Evolutionary conservation across 1,284 basidiomycete species (phyloP), one percentile per base, ranked within the genome.

Genomic region (Apiotrichum siamense): DNA sequence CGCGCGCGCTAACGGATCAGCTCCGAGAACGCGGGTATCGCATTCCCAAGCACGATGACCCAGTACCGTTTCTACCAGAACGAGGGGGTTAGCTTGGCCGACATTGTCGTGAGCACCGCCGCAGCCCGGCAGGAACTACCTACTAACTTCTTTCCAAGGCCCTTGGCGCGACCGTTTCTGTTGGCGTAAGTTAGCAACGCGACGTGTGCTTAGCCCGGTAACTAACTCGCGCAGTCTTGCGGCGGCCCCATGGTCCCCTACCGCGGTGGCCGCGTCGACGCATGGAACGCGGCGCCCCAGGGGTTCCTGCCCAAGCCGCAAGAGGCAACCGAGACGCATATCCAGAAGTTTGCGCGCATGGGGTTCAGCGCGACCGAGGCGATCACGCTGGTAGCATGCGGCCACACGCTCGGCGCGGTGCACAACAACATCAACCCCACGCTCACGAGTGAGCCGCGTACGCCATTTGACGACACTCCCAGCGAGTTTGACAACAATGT

Each of bases 361-460:
- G 58, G 58, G 17, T 57, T 60, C 32, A 18, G 47, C 1, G 29
- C 36, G 38, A 39, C 23, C 4, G 58, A 59, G 31, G 50, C 49
- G 49, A 54, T 59, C 39, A 18, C 49, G 4, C 44, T 51, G 21
- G 49, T 57, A 4, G 55, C 55, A 7, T 60, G 58, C 26, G 55
- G 58, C 1, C 58, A 60, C 38, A 57, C 52, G 10, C 44, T 60
- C 7, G 58, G 58, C 13, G 58, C 55, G 6, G 55, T 60, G 6
- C 55, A 60, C 38, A 38, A 36, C 17, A 24, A 31, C n/a, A 25
- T 44, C 48, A 54, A 54, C 46, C 49, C 51, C 0, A 26, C 40
- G 3, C 42, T 59, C 41, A 59, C 57, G 9, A 26, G 11, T 7
- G 25, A 36, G 3, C 20, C 45, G 4, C 26, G 50, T 35, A 29